phyloP scores from a whole-genome alignment of 192 early-diverging fungal species.

The Chytriomyces sp. region DNA sequence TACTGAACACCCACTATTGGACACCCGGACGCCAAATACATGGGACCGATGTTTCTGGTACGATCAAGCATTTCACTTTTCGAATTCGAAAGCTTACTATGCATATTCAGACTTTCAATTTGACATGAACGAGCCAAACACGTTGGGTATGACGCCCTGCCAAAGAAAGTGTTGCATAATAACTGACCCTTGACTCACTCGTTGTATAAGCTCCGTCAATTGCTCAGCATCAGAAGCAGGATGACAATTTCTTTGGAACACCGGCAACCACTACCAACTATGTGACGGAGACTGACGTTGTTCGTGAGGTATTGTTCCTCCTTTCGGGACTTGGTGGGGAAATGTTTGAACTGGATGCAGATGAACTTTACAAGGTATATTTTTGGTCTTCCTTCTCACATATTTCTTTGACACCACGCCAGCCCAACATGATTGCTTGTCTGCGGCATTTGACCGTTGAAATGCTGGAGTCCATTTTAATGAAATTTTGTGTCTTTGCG shows the following conservation, averaged over 20 bases:
- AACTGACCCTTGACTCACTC: neutral
- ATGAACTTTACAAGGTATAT: constrained; percentile 4
- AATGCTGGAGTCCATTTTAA: constrained; percentile 14
- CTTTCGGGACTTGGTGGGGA: constrained; percentile 19
- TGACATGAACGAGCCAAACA: constrained; percentile 1
- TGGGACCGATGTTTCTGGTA: too few species aligned
- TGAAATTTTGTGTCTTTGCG: neutral
- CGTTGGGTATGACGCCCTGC: constrained; percentile 5
- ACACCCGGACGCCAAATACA: too few species aligned
- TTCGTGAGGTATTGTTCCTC: constrained; percentile 23
- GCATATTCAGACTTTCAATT: constrained; percentile 6
- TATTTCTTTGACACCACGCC: neutral
- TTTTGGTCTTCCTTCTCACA: neutral
- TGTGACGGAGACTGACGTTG: constrained; percentile 16
- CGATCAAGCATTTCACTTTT: too few species aligned
- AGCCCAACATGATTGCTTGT: constrained; percentile 32
- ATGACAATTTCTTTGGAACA: constrained; percentile 12
- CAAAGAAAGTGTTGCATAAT: neutral
- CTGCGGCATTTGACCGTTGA: constrained; percentile 20
- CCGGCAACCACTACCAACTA: constrained; percentile 24
- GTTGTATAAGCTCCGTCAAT: constrained; percentile 20
- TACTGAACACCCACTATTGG: too few species aligned
- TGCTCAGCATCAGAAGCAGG: neutral
- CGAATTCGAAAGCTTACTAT: too few species aligned
- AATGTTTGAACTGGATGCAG: constrained; percentile 13